phyloP scores from a whole-genome alignment of 768 basidiomycete genomes.

The Suillus cothurnatus region DNA sequence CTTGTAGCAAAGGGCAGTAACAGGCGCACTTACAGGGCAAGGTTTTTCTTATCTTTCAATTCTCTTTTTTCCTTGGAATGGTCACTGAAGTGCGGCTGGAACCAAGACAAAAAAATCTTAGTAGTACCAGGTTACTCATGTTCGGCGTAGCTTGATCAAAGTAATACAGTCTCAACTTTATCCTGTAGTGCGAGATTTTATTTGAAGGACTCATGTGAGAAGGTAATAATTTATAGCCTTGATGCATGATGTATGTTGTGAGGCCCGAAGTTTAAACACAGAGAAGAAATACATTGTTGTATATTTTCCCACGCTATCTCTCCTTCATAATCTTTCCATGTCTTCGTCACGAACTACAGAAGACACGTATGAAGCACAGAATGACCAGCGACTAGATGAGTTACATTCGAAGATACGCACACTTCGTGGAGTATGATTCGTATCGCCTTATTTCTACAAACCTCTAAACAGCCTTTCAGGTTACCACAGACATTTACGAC shows the following conservation, averaged over 20 bases:
- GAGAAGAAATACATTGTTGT: not conserved
- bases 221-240: too few relatives aligned
- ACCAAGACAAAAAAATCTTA: not conserved
- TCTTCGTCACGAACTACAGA: constrained; percentile 49
- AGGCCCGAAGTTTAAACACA: too few relatives aligned
- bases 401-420: constrained; percentile 84
- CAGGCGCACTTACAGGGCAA: not conserved
- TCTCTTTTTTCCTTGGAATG: not conserved
- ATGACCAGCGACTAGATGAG: constrained; percentile 82
- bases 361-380: constrained; percentile 82
- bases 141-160: not conserved
- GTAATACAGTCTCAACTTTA: not conserved
- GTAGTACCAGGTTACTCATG: too few relatives aligned
- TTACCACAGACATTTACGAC: constrained; percentile 86
- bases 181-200: not conserved
- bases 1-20: not conserved
- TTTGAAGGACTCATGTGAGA: not conserved
- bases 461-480: constrained; percentile 40
- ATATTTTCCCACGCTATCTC: constrained; percentile 23
- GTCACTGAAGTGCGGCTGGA: not conserved
- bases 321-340: constrained; percentile 24
- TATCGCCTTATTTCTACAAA: not conserved
- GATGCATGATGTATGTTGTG: too few relatives aligned
- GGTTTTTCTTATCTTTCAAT: not conserved
- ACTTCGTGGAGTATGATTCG: constrained; percentile 65